Conservation (phyloP, 352 stramenopile genomes). For the Albugo laibachii region DNA sequence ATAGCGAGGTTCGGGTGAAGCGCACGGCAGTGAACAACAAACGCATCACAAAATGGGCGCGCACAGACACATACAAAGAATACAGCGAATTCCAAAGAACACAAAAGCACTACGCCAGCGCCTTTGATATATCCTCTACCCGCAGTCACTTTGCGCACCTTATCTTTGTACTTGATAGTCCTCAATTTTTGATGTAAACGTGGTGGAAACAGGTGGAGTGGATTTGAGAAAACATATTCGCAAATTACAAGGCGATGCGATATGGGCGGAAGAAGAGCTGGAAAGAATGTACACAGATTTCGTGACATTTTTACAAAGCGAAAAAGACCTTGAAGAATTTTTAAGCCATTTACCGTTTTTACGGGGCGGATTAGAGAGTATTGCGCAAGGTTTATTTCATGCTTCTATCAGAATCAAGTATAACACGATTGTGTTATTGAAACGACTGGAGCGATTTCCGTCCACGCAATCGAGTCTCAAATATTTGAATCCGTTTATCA, state of each 20-base stretch:
- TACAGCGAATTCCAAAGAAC: constrained; percentile 39
- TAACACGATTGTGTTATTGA: constrained; percentile 72
- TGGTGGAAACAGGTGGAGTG: constrained; percentile 44
- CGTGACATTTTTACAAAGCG: constrained; percentile 37
- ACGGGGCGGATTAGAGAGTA: constrained; percentile 50
- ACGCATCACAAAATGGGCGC: constrained; percentile 71
- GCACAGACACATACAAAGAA: constrained; percentile 71
- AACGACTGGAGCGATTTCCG: constrained; percentile 63
- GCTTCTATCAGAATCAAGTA: constrained; percentile 75
- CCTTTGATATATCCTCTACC: constrained; percentile 70
- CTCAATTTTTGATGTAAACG: constrained; percentile 20
- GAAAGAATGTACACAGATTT: constrained; percentile 75
- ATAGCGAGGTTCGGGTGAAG: constrained; percentile 40
- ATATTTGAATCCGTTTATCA: constrained; percentile 52
- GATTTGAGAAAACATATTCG: constrained; percentile 69
- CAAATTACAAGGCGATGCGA: constrained; percentile 47
- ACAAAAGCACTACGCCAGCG: constrained; percentile 24
- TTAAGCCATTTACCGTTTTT: constrained; percentile 63
- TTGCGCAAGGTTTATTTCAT: constrained; percentile 75
- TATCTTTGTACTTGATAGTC: constrained; percentile 23
- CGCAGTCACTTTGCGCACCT: constrained; percentile 1
- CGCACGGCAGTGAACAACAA: constrained; percentile 73
- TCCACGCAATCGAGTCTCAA: constrained; percentile 49
- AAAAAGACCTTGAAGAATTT: constrained; percentile 69
- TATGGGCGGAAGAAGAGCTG: constrained; percentile 55